Base-by-base conservation (phyloP, 352 stramenopile species). In the Phytopythium chamaehyphon region DNA sequence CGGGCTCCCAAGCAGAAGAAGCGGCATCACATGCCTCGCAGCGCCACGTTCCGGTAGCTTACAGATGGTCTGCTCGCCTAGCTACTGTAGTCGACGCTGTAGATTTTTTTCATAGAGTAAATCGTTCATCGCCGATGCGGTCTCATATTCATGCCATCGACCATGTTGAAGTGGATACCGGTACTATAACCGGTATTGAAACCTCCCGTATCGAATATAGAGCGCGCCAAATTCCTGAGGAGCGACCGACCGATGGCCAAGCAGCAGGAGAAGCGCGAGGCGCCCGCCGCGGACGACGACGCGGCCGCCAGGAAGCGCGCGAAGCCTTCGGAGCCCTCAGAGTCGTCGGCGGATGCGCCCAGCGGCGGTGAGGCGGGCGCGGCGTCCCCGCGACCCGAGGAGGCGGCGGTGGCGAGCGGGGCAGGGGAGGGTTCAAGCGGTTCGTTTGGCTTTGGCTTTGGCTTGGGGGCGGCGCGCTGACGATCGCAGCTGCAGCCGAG, bases 21-120 rank as follows among this genome's bases (percentile, higher is more conserved):
- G 61, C 77, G 82, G 66, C 79, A 91, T 56, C 81, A 93, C 65
- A 88, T 89, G 70, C 80, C 84, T 14, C 76, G 82, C 59, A 94
- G 82, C 55, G 79, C 84, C 54, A 94, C 81, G 24, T 93, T 90
- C 62, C 71, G 75, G 74, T 94, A 91, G 21, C 46, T 35, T 18
- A 24, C 10, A 10, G 52, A 35, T 18, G 12, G 2, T 19, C 16
- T 23, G n/a, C n/a, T n/a, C n/a, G n/a, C n/a, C n/a, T n/a, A n/a
- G n/a, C n/a, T n/a, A n/a, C n/a, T n/a, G n/a, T n/a, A n/a, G n/a
- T n/a, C n/a, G n/a, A n/a, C n/a, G n/a, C n/a, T n/a, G n/a, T n/a
- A 33, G 5, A 33, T 33, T 33, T 33, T 33, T 49, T 51, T 40
- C 44, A 55, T 62, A 53, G 36, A 56, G 3, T 36, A n/a, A n/a